Percentiles rank a stretch among this genome's conserved stretches.
Conservation (phyloP, 306 rosid species). For the Begonia fuchsioides region DNA sequence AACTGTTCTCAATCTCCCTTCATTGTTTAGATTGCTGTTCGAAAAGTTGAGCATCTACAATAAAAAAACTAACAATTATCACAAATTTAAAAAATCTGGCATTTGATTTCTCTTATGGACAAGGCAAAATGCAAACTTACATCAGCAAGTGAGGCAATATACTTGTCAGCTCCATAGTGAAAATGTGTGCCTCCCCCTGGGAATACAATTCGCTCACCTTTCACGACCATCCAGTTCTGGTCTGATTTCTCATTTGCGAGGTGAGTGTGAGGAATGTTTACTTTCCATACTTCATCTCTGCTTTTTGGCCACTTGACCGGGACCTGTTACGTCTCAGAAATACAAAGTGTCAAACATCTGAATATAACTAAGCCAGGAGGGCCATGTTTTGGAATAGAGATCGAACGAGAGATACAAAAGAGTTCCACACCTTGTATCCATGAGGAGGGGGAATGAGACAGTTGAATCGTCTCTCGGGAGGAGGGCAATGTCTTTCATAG, state of each 20-base stretch:
- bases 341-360: constrained; percentile 12
- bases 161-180: constrained; percentile 92
- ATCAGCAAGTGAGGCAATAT: constrained; percentile 86
- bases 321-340: constrained; percentile 32
- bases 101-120: too few species aligned
- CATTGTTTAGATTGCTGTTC: constrained; percentile 51
- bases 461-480: constrained; percentile 68
- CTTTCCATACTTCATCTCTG: constrained; percentile 97
- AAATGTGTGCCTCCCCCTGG: constrained; percentile 99
- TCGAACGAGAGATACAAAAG: too few species aligned
- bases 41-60: constrained; percentile 93
- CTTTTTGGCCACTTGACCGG: constrained; percentile 97
- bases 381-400: too few species aligned
- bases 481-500: constrained; percentile 90
- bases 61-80: constrained; percentile 4
- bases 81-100: too few species aligned
- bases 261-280: constrained; percentile 92
- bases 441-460: constrained; percentile 97
- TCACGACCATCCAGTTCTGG: constrained; percentile 92
- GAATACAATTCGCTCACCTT: constrained; percentile 69
- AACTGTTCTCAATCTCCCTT: constrained; percentile 74
- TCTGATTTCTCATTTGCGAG: constrained; percentile 96
- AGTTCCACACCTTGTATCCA: constrained; percentile 60
- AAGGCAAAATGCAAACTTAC: constrained; percentile 33
- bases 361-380: background rate